phyloP scores from a whole-genome alignment of 495 filamentous ascomycete species.

The Aspergillus leporis region DNA sequence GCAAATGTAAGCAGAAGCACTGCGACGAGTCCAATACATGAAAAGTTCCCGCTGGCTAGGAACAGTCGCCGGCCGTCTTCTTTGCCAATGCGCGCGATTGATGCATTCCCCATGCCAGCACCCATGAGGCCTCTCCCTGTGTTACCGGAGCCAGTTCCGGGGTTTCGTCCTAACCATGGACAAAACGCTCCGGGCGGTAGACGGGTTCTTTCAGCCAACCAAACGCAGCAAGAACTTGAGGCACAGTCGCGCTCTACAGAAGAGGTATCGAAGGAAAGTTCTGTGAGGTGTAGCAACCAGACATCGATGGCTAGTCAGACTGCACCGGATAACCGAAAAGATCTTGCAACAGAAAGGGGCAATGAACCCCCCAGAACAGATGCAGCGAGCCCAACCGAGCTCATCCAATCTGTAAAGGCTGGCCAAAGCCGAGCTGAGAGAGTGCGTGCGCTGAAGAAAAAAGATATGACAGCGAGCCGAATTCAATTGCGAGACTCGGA shows the following conservation, averaged over 20 bases:
- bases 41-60: slow-evolving; percentile 13
- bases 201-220: neutral
- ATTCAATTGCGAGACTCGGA: slow-evolving; percentile 15
- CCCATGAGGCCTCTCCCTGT: slow-evolving; percentile 39
- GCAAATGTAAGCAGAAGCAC: slow-evolving; percentile 4
- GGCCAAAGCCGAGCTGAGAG: slow-evolving; percentile 25
- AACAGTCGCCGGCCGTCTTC: slow-evolving; percentile 26
- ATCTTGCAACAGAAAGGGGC: neutral
- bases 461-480: slow-evolving; percentile 25
- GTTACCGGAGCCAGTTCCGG: slow-evolving; percentile 24
- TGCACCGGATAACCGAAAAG: neutral
- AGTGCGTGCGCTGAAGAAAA: slow-evolving; percentile 28
- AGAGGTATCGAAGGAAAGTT: neutral
- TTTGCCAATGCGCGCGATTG: slow-evolving; percentile 31
- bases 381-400: neutral
- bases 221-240: neutral
- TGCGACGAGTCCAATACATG: slow-evolving; percentile 7
- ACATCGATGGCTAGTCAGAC: neutral
- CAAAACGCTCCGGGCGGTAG: neutral
- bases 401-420: slow-evolving; percentile 7
- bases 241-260: neutral
- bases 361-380: neutral
- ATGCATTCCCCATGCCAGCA: slow-evolving; percentile 43
- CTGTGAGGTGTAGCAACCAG: neutral
- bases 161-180: slow-evolving; percentile 1